Percentiles rank a stretch among this genome's conserved stretches.
Conservation (phyloP, 1,284 basidiomycete genomes). For the Testicularia cyperi region DNA sequence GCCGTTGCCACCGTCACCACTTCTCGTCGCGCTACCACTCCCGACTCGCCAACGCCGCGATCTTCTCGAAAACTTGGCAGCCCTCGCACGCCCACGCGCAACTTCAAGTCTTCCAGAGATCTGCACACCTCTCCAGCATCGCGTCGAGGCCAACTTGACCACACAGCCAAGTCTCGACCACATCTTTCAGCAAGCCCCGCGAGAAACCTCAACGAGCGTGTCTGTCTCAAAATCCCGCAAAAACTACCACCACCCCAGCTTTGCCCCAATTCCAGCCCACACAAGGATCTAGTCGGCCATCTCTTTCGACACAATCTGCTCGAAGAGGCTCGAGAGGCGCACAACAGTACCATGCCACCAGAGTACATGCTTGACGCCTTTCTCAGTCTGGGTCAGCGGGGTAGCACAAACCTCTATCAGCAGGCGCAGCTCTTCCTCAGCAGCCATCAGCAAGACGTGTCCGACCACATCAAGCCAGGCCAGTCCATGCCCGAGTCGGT, state of each 20-base stretch:
- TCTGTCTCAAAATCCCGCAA: conserved; percentile 28
- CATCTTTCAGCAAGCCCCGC: no score
- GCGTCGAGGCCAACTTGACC: no score
- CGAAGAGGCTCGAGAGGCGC: conserved; percentile 12
- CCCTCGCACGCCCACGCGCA: no score
- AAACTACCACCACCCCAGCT: conserved; percentile 21
- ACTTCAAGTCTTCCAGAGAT: no score
- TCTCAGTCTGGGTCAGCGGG: conserved; percentile 16
- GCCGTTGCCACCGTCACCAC: no score
- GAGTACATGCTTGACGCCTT: conserved; percentile 24
- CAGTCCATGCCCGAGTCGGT: conserved; percentile 8
- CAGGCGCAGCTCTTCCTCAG: conserved; percentile 24
- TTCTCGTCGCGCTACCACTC: no score
- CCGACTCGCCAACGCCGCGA: no score
- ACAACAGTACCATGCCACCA: conserved; percentile 8
- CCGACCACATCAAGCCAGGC: conserved; percentile 2
- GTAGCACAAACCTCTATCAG: conserved; percentile 24
- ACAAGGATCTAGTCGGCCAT: conserved; percentile 27
- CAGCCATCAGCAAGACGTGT: conserved; percentile 7
- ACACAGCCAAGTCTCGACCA: no score
- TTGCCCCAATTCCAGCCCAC: conserved; percentile 21
- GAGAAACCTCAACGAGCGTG: conserved; percentile 16
- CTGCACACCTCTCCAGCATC: no score
- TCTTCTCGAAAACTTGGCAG: no score
- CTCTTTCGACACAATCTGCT: conserved; percentile 28